A percentile compares a stretch with the other conserved stretches of the same genome.
phyloP scores from a whole-genome alignment of 2,329 filamentous ascomycete species.

The Neoascochyta sp. region DNA sequence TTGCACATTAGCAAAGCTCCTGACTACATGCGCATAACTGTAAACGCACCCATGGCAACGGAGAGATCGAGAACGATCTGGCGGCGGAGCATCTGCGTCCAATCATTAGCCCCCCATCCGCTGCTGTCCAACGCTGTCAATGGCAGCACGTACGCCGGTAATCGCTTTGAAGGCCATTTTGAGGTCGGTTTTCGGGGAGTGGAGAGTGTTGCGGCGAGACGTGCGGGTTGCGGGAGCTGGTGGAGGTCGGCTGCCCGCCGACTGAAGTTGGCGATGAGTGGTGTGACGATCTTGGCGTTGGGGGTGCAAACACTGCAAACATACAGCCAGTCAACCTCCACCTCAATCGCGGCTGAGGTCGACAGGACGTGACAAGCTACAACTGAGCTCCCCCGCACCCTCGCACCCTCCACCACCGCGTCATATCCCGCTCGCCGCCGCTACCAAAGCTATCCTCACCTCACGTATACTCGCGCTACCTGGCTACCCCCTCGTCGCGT shows the following conservation, averaged over 20 bases:
- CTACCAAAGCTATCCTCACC: too few relatives aligned
- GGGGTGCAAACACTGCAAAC: too few relatives aligned
- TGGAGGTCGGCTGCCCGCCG: conserved; percentile 21
- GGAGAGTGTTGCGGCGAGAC: conserved; percentile 30
- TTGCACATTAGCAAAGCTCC: conserved; percentile 22
- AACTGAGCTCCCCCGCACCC: too few relatives aligned
- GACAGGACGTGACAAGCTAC: too few relatives aligned
- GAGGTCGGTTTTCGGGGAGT: conserved; percentile 19
- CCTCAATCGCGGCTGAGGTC: too few relatives aligned
- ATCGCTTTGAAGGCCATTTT: conserved; percentile 50
- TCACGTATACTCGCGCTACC: too few relatives aligned
- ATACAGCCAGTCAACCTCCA: too few relatives aligned
- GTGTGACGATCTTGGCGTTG: conserved; percentile 16
- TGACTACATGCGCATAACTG: background rate
- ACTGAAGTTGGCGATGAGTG: conserved; percentile 27
- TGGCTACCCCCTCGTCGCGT: too few relatives aligned
- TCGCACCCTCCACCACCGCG: too few relatives aligned
- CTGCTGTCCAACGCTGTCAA: conserved; percentile 18
- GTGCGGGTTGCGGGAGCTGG: conserved; percentile 28
- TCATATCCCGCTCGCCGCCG: too few relatives aligned
- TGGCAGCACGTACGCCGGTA: conserved; percentile 47
- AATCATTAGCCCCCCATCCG: conserved; percentile 24
- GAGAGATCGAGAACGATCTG: conserved; percentile 64
- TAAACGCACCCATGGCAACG: conserved; percentile 59
- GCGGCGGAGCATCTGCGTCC: conserved; percentile 60